A percentile compares a stretch with the other conserved stretches of the same genome.
Evolutionary conservation across 148 eudicot species (phyloP).

Genomic region (Spergularia marina): DNA sequence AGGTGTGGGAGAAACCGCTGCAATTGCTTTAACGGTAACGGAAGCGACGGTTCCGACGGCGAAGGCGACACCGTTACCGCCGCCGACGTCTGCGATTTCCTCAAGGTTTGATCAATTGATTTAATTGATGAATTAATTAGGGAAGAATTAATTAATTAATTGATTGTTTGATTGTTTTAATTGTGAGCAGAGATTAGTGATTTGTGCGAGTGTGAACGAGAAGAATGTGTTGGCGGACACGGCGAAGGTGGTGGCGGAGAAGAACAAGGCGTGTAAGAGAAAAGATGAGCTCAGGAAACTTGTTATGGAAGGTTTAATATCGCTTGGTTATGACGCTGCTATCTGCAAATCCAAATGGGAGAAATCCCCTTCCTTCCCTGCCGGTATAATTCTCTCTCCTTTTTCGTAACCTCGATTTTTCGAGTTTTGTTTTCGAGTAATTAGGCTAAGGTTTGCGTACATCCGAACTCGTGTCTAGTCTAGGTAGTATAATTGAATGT

Average conservation of each 20-base stretch:
- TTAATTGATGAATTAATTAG: background rate
- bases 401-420: background rate
- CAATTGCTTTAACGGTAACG: constrained; percentile 70
- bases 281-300: constrained; percentile 56
- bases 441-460: background rate
- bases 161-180: background rate
- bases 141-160: background rate
- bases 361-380: constrained; percentile 65
- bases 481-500: background rate
- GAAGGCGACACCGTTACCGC: constrained; percentile 30
- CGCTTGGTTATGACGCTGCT: constrained; percentile 63
- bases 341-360: constrained; percentile 91
- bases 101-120: constrained; percentile 47
- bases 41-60: constrained; percentile 53
- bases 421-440: too few species aligned
- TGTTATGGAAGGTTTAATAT: constrained; percentile 56
- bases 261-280: constrained; percentile 51
- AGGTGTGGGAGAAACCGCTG: constrained; percentile 52
- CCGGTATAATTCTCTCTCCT: constrained; percentile 44
- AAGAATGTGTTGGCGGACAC: constrained; percentile 71
- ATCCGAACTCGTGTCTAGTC: background rate
- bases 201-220: constrained; percentile 55
- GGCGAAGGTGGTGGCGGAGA: constrained; percentile 64
- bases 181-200: constrained; percentile 57
- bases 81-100: constrained; percentile 50